Conservation (phyloP, 2,329 filamentous ascomycete species). For the Penicillium sp. region DNA sequence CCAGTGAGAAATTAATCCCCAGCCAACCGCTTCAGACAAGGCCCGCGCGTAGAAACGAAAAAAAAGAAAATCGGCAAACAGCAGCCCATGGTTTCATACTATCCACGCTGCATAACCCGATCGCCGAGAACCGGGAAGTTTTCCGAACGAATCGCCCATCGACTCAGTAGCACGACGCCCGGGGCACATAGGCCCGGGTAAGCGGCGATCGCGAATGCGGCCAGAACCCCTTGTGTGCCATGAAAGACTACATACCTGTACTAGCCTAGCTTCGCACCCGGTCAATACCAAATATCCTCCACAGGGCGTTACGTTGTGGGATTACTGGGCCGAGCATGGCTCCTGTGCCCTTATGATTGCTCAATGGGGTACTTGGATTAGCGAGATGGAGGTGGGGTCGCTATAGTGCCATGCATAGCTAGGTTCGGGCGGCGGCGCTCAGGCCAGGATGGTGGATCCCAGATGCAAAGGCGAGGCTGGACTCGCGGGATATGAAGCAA, state of each 20-base stretch:
- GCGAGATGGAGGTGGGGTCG: neutral
- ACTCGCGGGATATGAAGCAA: constrained; percentile 10
- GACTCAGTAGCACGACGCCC: constrained; percentile 9
- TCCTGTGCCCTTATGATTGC: neutral
- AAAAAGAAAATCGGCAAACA: neutral
- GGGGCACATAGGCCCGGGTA: constrained; percentile 3
- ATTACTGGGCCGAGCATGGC: neutral
- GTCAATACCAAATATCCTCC: neutral
- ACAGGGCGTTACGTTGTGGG: neutral
- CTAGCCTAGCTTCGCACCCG: neutral
- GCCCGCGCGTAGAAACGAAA: neutral
- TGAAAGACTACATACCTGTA: neutral
- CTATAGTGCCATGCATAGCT: constrained; percentile 3
- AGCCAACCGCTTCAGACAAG: neutral
- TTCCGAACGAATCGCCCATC: constrained; percentile 14
- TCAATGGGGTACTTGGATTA: neutral
- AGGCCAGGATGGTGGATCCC: constrained; percentile 18
- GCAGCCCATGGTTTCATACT: neutral
- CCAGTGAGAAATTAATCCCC: neutral
- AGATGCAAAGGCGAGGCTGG: constrained; percentile 11
- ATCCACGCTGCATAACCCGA: constrained; percentile 1
- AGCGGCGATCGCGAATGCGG: constrained; percentile 15
- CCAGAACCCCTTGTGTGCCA: constrained; percentile 14
- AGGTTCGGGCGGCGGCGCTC: constrained; percentile 16
- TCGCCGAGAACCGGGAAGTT: constrained; percentile 21